Evolutionary conservation across 768 basidiomycete genomes (phyloP).

Genomic region (Galerina marginata): DNA sequence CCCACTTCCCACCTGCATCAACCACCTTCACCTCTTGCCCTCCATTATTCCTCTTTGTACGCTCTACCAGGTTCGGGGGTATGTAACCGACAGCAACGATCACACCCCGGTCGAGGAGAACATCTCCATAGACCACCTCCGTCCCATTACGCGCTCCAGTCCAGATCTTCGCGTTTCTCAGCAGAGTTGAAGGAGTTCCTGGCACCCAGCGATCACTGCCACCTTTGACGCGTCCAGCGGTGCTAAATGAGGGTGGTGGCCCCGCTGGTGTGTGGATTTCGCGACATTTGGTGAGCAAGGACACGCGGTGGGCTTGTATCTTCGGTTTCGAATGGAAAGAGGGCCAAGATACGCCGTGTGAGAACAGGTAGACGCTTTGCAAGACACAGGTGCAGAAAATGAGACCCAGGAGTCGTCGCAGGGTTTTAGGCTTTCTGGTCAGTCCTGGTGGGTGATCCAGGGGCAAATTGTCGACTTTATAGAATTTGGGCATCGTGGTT

Average conservation of each 20-base stretch:
- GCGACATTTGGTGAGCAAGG: slow-evolving; percentile 21
- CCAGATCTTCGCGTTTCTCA: slow-evolving; percentile 81
- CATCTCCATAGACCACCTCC: slow-evolving; percentile 61
- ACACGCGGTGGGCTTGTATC: slow-evolving; percentile 6
- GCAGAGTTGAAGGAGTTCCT: slow-evolving; percentile 57
- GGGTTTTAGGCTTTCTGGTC: not conserved
- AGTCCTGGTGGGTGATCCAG: not conserved
- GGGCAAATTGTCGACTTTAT: too few species aligned
- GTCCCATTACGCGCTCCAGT: slow-evolving; percentile 66
- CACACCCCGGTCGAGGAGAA: slow-evolving; percentile 69
- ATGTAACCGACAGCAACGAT: slow-evolving; percentile 58
- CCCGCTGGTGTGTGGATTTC: slow-evolving; percentile 28
- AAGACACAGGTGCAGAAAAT: slow-evolving; percentile 6
- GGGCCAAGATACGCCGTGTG: not conserved
- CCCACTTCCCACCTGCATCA: slow-evolving; percentile 70
- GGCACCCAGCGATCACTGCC: slow-evolving; percentile 59
- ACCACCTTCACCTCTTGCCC: slow-evolving; percentile 39
- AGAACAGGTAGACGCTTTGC: slow-evolving; percentile 6
- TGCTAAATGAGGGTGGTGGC: slow-evolving; percentile 26
- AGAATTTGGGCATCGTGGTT: too few species aligned
- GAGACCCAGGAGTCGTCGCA: slow-evolving; percentile 8
- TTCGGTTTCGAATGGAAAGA: not conserved
- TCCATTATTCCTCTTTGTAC: slow-evolving; percentile 10
- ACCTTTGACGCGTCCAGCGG: slow-evolving; percentile 10
- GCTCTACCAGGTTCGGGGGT: slow-evolving; percentile 26